phyloP scores from a whole-genome alignment of 2,329 filamentous ascomycete genomes.

The Chaetomiaceae sp. region DNA sequence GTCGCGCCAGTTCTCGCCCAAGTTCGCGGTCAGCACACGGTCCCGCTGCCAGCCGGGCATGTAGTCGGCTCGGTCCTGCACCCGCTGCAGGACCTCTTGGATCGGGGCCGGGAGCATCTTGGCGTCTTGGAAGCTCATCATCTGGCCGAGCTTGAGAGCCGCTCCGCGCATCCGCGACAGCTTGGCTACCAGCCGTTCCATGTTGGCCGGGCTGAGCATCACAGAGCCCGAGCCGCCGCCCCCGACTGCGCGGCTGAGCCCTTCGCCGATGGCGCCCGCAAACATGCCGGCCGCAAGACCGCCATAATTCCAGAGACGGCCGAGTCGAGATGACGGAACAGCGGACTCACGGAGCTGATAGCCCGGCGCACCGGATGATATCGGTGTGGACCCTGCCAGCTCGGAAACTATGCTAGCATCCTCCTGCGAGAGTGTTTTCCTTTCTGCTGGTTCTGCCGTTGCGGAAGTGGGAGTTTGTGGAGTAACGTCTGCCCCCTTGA shows the following conservation, averaged over 20 bases:
- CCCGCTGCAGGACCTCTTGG: slow-evolving; percentile 83
- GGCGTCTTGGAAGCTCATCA: slow-evolving; percentile 96
- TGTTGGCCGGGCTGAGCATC: slow-evolving; percentile 82
- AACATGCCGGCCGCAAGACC: slow-evolving; percentile 94
- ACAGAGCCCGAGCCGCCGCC: slow-evolving; percentile 66
- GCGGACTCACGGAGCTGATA: slow-evolving; percentile 82
- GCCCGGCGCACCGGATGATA: slow-evolving; percentile 27
- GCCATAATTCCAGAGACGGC: slow-evolving; percentile 90
- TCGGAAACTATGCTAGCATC: slow-evolving; percentile 23
- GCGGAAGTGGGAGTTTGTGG: background rate
- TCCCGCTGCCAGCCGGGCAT: slow-evolving; percentile 95
- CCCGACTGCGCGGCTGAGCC: slow-evolving; percentile 73
- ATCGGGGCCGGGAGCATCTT: slow-evolving; percentile 89
- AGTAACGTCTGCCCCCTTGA: too few relatives aligned
- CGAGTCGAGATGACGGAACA: slow-evolving; percentile 81
- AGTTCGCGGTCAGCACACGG: slow-evolving; percentile 70
- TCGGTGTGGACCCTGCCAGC: slow-evolving; percentile 12
- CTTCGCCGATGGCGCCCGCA: slow-evolving; percentile 82
- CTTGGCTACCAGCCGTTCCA: slow-evolving; percentile 88
- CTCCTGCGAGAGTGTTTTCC: slow-evolving; percentile 25
- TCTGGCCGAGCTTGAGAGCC: slow-evolving; percentile 93
- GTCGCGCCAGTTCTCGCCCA: slow-evolving; percentile 79
- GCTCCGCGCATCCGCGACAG: slow-evolving; percentile 95
- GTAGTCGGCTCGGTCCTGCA: slow-evolving; percentile 95
- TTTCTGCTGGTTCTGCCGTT: background rate